Conservation (phyloP, 371 early-diverging fungal genomes). For the Mortierella sp. region DNA sequence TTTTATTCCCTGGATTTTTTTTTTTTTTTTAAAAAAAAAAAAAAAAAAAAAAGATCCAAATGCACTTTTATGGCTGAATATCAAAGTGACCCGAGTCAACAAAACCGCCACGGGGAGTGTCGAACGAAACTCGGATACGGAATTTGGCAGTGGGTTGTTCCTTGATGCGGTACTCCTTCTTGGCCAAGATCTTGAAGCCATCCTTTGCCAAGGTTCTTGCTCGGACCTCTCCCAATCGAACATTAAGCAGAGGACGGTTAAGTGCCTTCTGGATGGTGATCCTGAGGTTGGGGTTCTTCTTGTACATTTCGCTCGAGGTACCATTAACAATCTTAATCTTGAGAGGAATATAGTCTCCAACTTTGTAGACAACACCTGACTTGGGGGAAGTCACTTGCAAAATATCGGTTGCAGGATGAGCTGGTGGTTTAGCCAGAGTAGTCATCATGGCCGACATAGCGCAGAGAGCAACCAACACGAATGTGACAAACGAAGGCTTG, state of each 20-base stretch:
- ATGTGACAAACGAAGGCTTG: slow-evolving; percentile 17
- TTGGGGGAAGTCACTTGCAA: slow-evolving; percentile 15
- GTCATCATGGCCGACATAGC: slow-evolving; percentile 11
- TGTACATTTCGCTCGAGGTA: slow-evolving; percentile 12
- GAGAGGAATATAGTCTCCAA: slow-evolving; percentile 20
- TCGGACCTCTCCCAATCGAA: no score
- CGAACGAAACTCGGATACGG: slow-evolving; percentile 23
- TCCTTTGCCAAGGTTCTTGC: slow-evolving; percentile 11
- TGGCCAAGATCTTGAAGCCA: slow-evolving; percentile 21
- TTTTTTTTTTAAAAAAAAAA: slow-evolving; percentile 7
- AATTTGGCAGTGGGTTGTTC: slow-evolving; percentile 2
- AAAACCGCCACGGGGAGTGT: slow-evolving; percentile 5
- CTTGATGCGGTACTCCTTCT: slow-evolving; percentile 16
- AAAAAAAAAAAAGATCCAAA: not conserved
- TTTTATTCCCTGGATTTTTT: no score
- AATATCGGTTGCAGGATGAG: slow-evolving; percentile 7
- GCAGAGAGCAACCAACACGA: slow-evolving; percentile 24
- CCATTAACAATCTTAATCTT: slow-evolving; percentile 12
- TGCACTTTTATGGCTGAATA: no score
- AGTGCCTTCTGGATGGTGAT: slow-evolving; percentile 22
- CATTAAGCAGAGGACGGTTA: no score
- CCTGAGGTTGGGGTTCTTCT: slow-evolving; percentile 13
- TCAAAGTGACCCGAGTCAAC: slow-evolving; percentile 17
- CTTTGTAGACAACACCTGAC: slow-evolving; percentile 6
- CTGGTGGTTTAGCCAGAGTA: slow-evolving; percentile 7